Conservation (phyloP, 352 stramenopile species). For the Aphanomyces stellatus region DNA sequence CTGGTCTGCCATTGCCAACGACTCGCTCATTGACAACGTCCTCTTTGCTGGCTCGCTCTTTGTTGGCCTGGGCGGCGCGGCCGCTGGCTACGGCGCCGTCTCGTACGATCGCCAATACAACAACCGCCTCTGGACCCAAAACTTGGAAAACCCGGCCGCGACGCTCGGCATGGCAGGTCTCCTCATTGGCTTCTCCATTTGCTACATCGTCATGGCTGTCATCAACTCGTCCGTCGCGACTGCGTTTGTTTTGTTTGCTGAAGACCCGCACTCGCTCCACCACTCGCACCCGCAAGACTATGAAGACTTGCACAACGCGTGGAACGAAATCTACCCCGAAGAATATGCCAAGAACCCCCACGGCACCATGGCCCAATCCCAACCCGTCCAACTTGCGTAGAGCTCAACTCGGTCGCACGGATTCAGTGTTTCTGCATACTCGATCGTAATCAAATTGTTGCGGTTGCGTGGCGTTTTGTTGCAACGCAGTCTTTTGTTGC, state of each 20-base stretch:
- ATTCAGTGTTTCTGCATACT: not conserved
- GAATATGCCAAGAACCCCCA: slow-evolving; percentile 73
- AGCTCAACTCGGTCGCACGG: too few relatives aligned
- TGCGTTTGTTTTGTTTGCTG: slow-evolving; percentile 11
- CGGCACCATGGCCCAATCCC: slow-evolving; percentile 29
- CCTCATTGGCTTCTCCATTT: slow-evolving; percentile 16
- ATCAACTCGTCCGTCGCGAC: slow-evolving; percentile 9
- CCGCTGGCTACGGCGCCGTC: slow-evolving; percentile 29
- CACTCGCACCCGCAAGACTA: slow-evolving; percentile 59
- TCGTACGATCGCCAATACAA: slow-evolving; percentile 26
- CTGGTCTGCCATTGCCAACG: slow-evolving; percentile 56
- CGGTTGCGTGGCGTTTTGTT: too few relatives aligned
- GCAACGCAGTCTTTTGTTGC: too few relatives aligned
- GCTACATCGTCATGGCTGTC: slow-evolving; percentile 9
- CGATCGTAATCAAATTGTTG: not conserved
- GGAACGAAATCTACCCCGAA: slow-evolving; percentile 70
- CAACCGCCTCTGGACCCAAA: slow-evolving; percentile 33
- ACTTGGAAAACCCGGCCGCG: slow-evolving; percentile 24
- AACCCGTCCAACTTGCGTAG: not conserved
- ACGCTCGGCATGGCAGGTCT: not conserved
- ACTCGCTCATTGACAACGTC: slow-evolving; percentile 64
- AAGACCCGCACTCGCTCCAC: slow-evolving; percentile 42
- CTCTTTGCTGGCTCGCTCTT: slow-evolving; percentile 56
- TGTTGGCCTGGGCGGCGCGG: slow-evolving; percentile 42
- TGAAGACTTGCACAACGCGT: slow-evolving; percentile 57